A percentile compares a stretch with the other conserved stretches of the same genome.
Conservation (phyloP, 805 yeast genomes). For the Candida dajiaensis region DNA sequence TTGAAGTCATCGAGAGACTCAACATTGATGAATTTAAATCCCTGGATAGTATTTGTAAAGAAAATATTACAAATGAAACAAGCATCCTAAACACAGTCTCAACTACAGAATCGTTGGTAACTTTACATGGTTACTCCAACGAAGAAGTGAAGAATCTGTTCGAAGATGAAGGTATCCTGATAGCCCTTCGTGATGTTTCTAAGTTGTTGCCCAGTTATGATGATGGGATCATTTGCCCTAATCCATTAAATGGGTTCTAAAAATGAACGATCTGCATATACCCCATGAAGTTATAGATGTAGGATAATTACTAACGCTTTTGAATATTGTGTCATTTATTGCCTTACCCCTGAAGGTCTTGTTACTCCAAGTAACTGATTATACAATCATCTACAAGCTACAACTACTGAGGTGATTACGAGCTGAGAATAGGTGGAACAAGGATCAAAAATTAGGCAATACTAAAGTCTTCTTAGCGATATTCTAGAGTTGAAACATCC, state of each 20-base stretch:
- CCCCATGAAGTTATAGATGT: background rate
- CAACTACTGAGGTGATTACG: background rate
- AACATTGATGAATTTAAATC: conserved; percentile 1
- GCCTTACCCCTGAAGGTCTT: background rate
- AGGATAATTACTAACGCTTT: background rate
- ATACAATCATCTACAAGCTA: background rate
- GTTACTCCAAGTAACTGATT: background rate
- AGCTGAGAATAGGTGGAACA: background rate
- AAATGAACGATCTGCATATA: background rate
- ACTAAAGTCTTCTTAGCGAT: background rate
- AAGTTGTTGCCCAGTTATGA: background rate
- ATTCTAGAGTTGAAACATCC: background rate
- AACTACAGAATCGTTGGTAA: background rate
- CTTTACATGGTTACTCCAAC: background rate
- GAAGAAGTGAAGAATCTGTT: background rate
- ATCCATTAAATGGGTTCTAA: background rate
- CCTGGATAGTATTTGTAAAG: background rate
- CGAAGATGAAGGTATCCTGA: background rate
- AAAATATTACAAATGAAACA: background rate
- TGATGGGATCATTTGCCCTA: background rate
- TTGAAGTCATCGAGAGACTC: conserved; percentile 4
- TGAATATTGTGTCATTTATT: background rate
- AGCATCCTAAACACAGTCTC: background rate
- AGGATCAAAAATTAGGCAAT: background rate
- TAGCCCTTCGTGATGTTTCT: background rate